Evolutionary conservation across 2,329 filamentous ascomycete genomes (phyloP).

Genomic region (Ophiocordyceps camponoti-leonardi): DNA sequence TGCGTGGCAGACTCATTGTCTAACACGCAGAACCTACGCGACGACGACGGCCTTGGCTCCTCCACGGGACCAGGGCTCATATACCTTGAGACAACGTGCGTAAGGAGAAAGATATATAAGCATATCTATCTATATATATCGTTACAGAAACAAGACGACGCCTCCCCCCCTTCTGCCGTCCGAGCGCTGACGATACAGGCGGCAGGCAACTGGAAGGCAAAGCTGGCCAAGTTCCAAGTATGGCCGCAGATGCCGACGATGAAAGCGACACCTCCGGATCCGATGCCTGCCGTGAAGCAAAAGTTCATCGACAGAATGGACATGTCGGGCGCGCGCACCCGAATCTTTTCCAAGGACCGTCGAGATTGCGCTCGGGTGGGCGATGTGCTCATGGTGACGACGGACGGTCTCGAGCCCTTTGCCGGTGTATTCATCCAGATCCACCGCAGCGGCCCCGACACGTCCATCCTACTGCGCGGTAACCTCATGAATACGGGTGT

Average conservation of each 20-base stretch:
- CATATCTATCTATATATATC: too few species aligned
- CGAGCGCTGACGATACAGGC: conserved; percentile 3
- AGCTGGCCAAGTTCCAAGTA: conserved; percentile 26
- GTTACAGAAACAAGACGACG: background rate
- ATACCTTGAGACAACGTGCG: conserved; percentile 19
- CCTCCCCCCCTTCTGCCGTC: background rate
- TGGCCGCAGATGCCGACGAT: conserved; percentile 40
- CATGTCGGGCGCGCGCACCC: conserved; percentile 64
- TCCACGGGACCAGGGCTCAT: conserved; percentile 8
- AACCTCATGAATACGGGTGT: conserved; percentile 74
- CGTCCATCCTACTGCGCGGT: conserved; percentile 70
- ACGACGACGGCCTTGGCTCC: background rate
- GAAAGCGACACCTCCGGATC: conserved; percentile 41
- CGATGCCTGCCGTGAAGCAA: conserved; percentile 48
- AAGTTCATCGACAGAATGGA: conserved; percentile 62
- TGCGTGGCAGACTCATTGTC: conserved; percentile 29
- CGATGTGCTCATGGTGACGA: conserved; percentile 81
- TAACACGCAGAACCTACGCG: background rate
- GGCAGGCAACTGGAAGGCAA: conserved; percentile 16
- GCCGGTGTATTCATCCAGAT: conserved; percentile 79
- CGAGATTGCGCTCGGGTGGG: conserved; percentile 66
- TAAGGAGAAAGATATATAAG: background rate
- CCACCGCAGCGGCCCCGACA: conserved; percentile 74
- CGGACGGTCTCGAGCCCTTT: conserved; percentile 69
- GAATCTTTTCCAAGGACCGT: conserved; percentile 64